phyloP scores from a whole-genome alignment of 129 eudicot species.

The Daucus carota region DH1_v3.0 NC_030387.2:24504001-24504500 shows the following conservation, averaged over 20 bases:
- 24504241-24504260: slow-evolving; percentile 59
- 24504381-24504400: slow-evolving; percentile 35
- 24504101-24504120: too few species aligned
- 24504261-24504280: slow-evolving; percentile 88
- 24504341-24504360: slow-evolving; percentile 86
- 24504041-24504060: too few species aligned
- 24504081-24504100: too few species aligned
- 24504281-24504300: slow-evolving; percentile 97
- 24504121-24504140: too few species aligned
- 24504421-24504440: not conserved
- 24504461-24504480: not conserved
- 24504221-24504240: too few species aligned
- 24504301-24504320: slow-evolving; percentile 84
- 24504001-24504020: too few species aligned
- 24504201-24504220: too few species aligned
- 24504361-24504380: slow-evolving; percentile 68
- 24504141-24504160: too few species aligned
- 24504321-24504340: slow-evolving; percentile 91
- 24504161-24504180: too few species aligned
- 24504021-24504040: too few species aligned
- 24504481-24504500: slow-evolving; percentile 64
- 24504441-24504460: not conserved
- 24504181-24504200: too few species aligned
- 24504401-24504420: not conserved
- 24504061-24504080: too few species aligned